Evolutionary conservation across 2,329 filamentous ascomycete species (phyloP).

Genomic region (Fonsecaea pedrosoi): DNA sequence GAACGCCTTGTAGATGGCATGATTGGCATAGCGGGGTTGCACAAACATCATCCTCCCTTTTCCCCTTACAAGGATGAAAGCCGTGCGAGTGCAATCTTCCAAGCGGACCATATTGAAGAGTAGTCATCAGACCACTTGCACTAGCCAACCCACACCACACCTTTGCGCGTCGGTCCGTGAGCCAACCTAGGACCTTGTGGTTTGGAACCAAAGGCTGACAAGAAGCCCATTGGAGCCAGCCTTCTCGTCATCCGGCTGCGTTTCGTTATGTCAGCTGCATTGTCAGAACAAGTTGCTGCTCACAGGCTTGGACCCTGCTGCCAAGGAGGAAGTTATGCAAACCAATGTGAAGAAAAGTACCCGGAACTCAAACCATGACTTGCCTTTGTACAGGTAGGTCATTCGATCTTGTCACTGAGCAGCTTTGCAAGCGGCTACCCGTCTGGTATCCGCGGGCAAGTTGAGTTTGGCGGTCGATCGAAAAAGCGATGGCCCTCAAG

Average conservation of each 20-base stretch:
- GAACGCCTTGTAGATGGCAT: neutral
- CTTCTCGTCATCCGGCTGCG: neutral
- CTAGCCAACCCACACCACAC: neutral
- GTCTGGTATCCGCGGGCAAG: no score
- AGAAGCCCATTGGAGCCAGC: neutral
- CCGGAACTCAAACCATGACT: neutral
- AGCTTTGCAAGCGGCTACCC: neutral
- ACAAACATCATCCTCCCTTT: neutral
- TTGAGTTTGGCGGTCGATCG: neutral
- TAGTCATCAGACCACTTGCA: slow-evolving; percentile 14
- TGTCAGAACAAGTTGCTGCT: slow-evolving; percentile 4
- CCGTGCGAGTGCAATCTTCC: neutral
- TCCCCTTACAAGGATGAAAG: neutral
- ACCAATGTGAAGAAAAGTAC: neutral
- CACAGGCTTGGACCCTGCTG: neutral
- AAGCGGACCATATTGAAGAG: slow-evolving; percentile 3
- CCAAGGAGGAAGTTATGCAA: neutral
- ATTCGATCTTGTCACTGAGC: neutral
- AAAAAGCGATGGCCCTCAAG: neutral
- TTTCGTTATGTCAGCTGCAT: slow-evolving; percentile 18
- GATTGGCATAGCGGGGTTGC: neutral
- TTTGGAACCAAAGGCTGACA: slow-evolving; percentile 10
- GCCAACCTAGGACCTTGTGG: slow-evolving; percentile 5
- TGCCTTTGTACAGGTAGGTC: no score
- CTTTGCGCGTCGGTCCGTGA: slow-evolving; percentile 14